Evolutionary conservation across 2,329 filamentous ascomycete species (phyloP).

Genomic region (Sporothrix euskadiensis): DNA sequence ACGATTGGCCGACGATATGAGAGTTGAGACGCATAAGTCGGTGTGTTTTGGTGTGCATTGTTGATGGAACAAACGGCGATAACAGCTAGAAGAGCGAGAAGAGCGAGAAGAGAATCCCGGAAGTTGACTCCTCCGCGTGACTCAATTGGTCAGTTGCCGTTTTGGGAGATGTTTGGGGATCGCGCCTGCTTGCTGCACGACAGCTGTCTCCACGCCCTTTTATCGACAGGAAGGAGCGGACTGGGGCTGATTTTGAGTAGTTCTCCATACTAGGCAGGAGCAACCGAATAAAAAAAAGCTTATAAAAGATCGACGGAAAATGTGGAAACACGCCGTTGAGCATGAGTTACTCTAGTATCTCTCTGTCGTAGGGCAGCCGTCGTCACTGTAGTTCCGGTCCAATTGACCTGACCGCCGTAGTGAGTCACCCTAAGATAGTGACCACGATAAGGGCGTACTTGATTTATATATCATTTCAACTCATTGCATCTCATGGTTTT

Average conservation of each 20-base stretch:
- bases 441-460: neutral
- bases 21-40: neutral
- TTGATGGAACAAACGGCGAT: neutral
- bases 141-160: conserved; percentile 2
- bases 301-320: neutral
- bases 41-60: neutral
- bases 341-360: neutral
- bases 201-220: neutral
- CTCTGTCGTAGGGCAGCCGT: neutral
- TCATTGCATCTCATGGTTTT: neutral
- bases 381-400: too few species aligned
- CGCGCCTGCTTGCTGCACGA: neutral
- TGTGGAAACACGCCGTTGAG: neutral
- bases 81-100: too few species aligned
- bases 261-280: neutral
- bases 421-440: conserved; percentile 9
- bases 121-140: neutral
- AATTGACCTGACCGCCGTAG: neutral
- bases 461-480: neutral
- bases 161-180: neutral
- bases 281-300: neutral
- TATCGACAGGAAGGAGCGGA: neutral
- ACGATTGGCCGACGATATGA: neutral
- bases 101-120: too few species aligned
- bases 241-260: neutral